These are phyloP conservation scores for Cryptomeria japonica DNA, from an alignment of 75 land plant species.

Conservation along the genomic window DNA sequence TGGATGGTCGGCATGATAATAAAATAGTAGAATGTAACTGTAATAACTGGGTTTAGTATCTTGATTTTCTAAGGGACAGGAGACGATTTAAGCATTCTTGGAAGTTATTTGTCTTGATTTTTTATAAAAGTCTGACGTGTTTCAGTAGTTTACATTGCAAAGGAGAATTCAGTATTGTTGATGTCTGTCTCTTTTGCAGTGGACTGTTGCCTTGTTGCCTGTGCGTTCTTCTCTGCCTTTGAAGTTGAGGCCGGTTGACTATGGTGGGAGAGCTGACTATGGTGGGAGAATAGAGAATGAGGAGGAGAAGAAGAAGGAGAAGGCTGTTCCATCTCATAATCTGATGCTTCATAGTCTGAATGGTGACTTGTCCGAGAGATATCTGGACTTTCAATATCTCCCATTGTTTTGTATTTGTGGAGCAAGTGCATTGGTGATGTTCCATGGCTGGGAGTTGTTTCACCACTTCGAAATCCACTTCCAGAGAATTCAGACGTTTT, in stretches of 20 bases:
- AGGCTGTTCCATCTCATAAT: neutral
- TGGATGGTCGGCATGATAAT: neutral
- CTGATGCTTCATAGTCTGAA: conserved; percentile 11
- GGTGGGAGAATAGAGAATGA: too few species aligned
- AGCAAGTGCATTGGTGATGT: conserved; percentile 8
- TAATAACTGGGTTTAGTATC: neutral
- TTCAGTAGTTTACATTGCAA: neutral
- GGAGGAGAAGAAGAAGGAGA: neutral
- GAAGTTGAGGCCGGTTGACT: neutral
- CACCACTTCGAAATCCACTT: neutral
- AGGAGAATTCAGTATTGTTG: neutral
- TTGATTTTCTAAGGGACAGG: neutral
- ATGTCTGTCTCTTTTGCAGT: neutral
- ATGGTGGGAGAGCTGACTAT: too few species aligned
- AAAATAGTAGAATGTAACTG: neutral
- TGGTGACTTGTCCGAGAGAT: neutral
- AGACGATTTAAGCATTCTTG: neutral
- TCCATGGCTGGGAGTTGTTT: conserved; percentile 4
- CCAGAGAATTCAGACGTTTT: neutral
- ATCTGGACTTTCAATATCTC: conserved; percentile 7
- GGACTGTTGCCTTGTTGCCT: neutral
- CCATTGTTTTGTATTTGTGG: conserved; percentile 9
- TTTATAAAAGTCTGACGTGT: neutral
- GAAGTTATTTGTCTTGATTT: neutral
- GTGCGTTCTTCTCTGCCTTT: neutral